Base-by-base conservation (phyloP, 164 flowering plant species). In the Piper betle region DNA sequence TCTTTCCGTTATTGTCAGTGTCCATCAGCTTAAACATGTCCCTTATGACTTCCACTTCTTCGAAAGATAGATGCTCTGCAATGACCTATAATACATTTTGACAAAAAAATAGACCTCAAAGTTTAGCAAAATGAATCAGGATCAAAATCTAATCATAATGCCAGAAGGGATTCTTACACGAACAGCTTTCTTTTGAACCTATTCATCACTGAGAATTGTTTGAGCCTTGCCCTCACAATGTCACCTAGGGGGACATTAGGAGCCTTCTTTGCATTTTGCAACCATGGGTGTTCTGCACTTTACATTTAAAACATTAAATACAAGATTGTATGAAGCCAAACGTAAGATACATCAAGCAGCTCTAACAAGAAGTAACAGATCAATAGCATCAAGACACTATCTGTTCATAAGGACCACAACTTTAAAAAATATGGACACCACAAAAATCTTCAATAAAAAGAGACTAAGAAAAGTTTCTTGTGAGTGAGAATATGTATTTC, bases 1-100 rank as follows among this genome's bases (percentile, higher is more conserved):
- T 78, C 73, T 80, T 90, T 33, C 99, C 99, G 76, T 90, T 90
- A 61, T 74, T 78, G 80, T 93, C 92, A 12, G 90, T 75, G 71
- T 93, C 99, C 97, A 93, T 93, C 74, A 90, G 64, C 43, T 75
- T 66, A 75, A 93, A 93, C 99, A 93, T 93, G 57, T 90, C 98
- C 72, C 79, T 80, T 25, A 93, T 87, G 62, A 87, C 84, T 77
- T 90, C 98, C 4, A 85, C 91, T 70, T 93, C 99, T 76, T 85
- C 84, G 65, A 86, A 78, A 54, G 91, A 79, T 59, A 93, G 82
- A 72, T 90, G 96, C 63, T 88, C 96, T 0, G 99, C 99, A 62
- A 93, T 93, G 17, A 93, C 97, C 99, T 93, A 59, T 38, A 67
- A 42, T 48, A 71, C 64, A 58, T 62, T 11, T 8, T 55, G 40